A percentile compares a stretch with the other conserved stretches of the same genome.
Evolutionary conservation across 2,329 filamentous ascomycete species (phyloP).

Genomic region (Fusarium duplospermum): DNA sequence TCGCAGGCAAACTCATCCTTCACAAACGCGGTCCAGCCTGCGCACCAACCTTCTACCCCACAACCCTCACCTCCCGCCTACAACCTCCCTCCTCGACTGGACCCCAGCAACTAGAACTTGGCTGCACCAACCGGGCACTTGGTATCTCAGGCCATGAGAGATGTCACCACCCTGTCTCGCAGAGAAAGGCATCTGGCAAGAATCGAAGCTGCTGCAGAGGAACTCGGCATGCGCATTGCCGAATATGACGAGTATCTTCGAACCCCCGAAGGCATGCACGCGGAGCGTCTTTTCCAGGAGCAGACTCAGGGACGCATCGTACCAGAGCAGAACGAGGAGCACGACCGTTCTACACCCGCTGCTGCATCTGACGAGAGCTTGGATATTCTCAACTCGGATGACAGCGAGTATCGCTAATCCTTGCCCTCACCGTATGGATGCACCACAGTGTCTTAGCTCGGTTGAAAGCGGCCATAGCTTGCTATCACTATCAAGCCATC

Average conservation of each 20-base stretch:
- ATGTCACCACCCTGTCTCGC: constrained; percentile 55
- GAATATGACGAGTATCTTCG: constrained; percentile 61
- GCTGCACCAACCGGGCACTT: constrained; percentile 36
- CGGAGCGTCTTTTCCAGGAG: constrained; percentile 33
- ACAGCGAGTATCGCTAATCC: constrained; percentile 11
- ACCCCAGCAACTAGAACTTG: constrained; percentile 53
- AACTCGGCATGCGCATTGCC: constrained; percentile 64
- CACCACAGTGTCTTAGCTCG: not conserved
- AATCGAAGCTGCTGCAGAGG: constrained; percentile 65
- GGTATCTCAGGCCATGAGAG: constrained; percentile 56
- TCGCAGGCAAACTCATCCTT: not conserved
- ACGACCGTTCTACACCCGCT: constrained; percentile 7
- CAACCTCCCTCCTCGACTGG: constrained; percentile 34
- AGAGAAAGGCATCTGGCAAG: constrained; percentile 61
- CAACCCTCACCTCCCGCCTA: constrained; percentile 5
- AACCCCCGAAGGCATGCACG: constrained; percentile 42
- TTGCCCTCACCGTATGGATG: not conserved
- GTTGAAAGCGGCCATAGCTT: not conserved
- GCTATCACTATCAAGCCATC: not conserved
- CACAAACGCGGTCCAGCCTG: not conserved
- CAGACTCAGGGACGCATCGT: constrained; percentile 11
- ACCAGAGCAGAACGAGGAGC: constrained; percentile 32
- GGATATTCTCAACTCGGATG: constrained; percentile 9
- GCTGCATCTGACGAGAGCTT: constrained; percentile 18
- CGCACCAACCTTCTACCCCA: not conserved